Evolutionary conservation across 2,329 filamentous ascomycete species (phyloP).

Genomic region (Epichloe aotearoae): DNA sequence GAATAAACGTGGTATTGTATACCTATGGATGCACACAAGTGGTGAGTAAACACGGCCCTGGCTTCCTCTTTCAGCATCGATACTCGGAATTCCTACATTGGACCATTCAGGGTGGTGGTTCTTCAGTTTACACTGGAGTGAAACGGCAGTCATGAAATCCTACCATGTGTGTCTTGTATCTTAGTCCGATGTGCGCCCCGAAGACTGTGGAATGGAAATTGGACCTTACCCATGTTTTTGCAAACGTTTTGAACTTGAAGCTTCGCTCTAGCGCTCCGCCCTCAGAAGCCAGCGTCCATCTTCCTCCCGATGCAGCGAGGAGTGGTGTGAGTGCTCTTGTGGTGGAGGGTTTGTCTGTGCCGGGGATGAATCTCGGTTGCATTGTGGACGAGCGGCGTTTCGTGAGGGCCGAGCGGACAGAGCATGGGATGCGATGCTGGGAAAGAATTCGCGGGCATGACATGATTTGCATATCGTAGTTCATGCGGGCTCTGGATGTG

Average conservation of each 20-base stretch:
- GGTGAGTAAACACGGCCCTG: not conserved
- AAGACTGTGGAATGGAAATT: not conserved
- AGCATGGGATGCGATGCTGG: not conserved
- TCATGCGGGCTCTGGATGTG: not conserved
- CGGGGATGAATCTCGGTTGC: constrained; percentile 29
- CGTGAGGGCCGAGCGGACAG: not conserved
- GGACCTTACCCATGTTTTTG: constrained; percentile 47
- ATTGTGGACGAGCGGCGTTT: constrained; percentile 10
- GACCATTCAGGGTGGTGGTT: constrained; percentile 69
- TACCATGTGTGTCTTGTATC: constrained; percentile 15
- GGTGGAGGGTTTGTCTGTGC: constrained; percentile 28
- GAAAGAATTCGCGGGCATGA: not conserved
- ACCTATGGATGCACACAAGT: constrained; percentile 28
- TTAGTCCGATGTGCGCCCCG: not conserved
- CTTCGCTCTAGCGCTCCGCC: constrained; percentile 44
- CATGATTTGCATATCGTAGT: not conserved
- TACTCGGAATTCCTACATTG: constrained; percentile 38
- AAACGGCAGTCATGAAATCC: constrained; percentile 65
- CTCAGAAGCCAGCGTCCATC: constrained; percentile 37
- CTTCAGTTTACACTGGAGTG: constrained; percentile 51
- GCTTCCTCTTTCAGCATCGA: not conserved
- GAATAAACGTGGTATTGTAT: constrained; percentile 56
- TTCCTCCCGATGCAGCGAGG: constrained; percentile 24
- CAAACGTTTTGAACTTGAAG: constrained; percentile 53
- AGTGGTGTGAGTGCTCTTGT: constrained; percentile 24